Evolutionary conservation across 2,329 filamentous ascomycete species (phyloP), one percentile per base, ranked within the genome.

Genomic region (Scytalidium sp.): DNA sequence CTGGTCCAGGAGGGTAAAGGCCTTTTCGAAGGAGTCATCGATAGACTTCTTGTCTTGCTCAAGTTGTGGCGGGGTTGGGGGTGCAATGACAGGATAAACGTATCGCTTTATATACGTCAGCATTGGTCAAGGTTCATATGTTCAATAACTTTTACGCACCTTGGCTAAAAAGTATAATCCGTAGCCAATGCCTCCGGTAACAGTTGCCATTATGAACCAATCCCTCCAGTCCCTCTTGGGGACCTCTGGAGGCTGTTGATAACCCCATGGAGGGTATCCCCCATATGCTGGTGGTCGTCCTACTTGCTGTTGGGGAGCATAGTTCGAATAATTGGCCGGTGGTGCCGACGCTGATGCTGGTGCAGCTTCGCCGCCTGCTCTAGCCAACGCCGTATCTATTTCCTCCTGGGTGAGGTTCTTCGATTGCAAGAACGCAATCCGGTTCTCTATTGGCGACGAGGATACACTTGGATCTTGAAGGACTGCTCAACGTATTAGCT

Each of bases 181-280:
- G 64, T 97, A 97, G 36, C 90, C 81, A 19, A 97, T 85, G 44
- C 92, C 90, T 50, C 91, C 87, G 55, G 95, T 87, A 11, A 97
- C 89, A 0, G 94, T 99, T 7, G 94, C 94, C 90, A 97, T 96
- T 70, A 99, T 97, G 71, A 99, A 99, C 88, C 91, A 97, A 67
- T 99, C 94, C 54, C 95, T 82, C 94, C 94, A 99, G 71, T 99
- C 94, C 64, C 94, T 79, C 65, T 84, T 85, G 3, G 91, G 91
- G 2, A 84, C 71, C 49, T 79, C 75, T 1, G 78, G 78, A 3
- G 80, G 75, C 23, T 75, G 75, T 61, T 82, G 81, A 81, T 81
- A 85, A 58, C 76, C 73, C 50, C 76, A 75, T 52, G 76, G 76
- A 45, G 75, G 67, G 47, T 71, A 78, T 47, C 68, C 67, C 41